Evolutionary conservation across 768 basidiomycete genomes (phyloP).

Genomic region (Lentinula sp.): DNA sequence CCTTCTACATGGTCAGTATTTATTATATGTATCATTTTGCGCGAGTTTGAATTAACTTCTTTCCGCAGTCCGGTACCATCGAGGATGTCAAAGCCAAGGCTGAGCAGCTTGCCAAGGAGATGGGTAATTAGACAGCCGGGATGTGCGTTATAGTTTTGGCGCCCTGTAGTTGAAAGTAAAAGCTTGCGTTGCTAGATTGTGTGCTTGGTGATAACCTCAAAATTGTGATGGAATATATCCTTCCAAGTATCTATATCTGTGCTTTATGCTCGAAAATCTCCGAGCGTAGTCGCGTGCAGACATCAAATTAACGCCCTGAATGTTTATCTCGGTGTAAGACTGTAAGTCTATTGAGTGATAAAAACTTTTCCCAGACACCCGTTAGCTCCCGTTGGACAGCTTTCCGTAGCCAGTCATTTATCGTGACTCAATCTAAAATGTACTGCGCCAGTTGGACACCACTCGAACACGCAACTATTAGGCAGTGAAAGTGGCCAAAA

Average conservation of each 20-base stretch:
- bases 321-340: too few relatives aligned
- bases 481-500: too few relatives aligned
- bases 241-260: neutral
- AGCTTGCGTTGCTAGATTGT: neutral
- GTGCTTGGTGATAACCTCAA: neutral
- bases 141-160: neutral
- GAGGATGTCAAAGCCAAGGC: slow-evolving; percentile 98
- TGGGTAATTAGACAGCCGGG: slow-evolving; percentile 43
- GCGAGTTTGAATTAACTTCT: slow-evolving; percentile 1
- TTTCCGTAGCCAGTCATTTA: too few relatives aligned
- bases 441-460: neutral
- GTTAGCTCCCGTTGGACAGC: too few relatives aligned
- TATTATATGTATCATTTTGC: neutral
- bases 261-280: too few relatives aligned
- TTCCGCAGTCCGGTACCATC: slow-evolving; percentile 72
- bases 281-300: too few relatives aligned
- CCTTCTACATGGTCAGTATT: slow-evolving; percentile 86
- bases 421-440: neutral
- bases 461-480: too few relatives aligned
- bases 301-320: too few relatives aligned
- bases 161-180: neutral
- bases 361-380: too few relatives aligned
- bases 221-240: neutral
- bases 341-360: too few relatives aligned
- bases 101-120: slow-evolving; percentile 94